Base-by-base conservation (phyloP, 805 yeast species). In the Phaffomyces thermotolerans region DNA sequence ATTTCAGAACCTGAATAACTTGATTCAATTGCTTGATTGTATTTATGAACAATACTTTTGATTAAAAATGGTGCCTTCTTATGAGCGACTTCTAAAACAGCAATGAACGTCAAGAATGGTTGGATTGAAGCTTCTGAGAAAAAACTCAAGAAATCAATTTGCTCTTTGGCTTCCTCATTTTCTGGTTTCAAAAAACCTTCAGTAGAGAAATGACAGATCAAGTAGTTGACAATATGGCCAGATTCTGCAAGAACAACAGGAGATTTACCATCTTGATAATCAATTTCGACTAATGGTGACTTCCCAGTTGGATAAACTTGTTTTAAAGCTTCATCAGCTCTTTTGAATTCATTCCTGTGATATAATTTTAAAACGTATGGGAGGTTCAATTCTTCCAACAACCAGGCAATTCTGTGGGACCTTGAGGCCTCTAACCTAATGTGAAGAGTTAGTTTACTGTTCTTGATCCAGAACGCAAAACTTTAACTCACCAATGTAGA, bases 61-160 rank as follows among this genome's bases (percentile, higher is more conserved):
- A 72, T 44, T 12, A 78, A 73, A 50, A 72, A 64, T 4, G 83
- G 81, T 1, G 75, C 69, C 15, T 55, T 52, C 6, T 65, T 50
- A 4, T 60, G 51, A 45, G 66, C 71, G 6, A 72, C 73, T 23
- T 62, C 62, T 4, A 67, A 57, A 22, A 62, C 56, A 36, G 69
- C 40, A 24, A 61, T 54, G 46, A 64, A 66, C 58, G 64, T 64
- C 42, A 75, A 57, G 8, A 67, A 61, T 6, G 78, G 76, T 56
- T 75, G 79, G 15, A 83, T 56, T 20, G 84, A 70, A 1, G 79
- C 84, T 59, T 84, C 91, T n/a, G 74, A 58, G 51, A 73, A 78
- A 53, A 76, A 77, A 36, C 76, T 59, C 49, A 63, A 78, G 56
- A 73, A 81, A 46, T 73, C 74, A 31, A 76, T 71, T 34, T 60